phyloP scores from a whole-genome alignment of 2,329 filamentous ascomycete species.

The Knoxdaviesia proteae region DNA sequence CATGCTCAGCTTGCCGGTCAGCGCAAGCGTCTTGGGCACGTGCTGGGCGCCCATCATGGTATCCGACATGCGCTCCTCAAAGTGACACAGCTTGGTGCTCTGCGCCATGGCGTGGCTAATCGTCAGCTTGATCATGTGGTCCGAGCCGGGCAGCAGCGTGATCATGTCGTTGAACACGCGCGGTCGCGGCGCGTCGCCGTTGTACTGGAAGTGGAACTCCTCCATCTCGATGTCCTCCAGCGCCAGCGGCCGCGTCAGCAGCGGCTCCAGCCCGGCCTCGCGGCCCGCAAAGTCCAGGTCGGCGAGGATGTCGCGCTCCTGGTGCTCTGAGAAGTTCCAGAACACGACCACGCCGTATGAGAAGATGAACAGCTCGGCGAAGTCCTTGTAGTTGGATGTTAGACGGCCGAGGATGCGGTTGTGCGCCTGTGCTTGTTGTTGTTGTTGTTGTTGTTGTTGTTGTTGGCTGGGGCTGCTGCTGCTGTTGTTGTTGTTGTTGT shows the following conservation, averaged over 20 bases:
- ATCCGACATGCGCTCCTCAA: constrained; percentile 86
- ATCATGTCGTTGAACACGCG: constrained; percentile 99
- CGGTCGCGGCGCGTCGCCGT: constrained; percentile 61
- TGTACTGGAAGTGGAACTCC: constrained; percentile 98
- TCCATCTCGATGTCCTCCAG: constrained; percentile 93
- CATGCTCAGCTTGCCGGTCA: constrained; percentile 84
- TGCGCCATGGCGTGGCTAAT: constrained; percentile 96
- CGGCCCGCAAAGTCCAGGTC: constrained; percentile 76
- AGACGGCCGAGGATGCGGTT: constrained; percentile 26
- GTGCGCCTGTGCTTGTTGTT: constrained; percentile 22
- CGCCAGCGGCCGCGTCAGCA: constrained; percentile 60
- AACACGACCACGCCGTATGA: constrained; percentile 95
- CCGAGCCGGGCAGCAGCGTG: constrained; percentile 66
- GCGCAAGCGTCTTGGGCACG: constrained; percentile 69
- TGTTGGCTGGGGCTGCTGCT: constrained; percentile 5
- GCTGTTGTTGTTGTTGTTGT: constrained; percentile 11
- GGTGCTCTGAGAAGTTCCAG: constrained; percentile 93
- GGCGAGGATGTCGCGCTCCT: constrained; percentile 90
- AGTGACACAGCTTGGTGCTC: constrained; percentile 88
- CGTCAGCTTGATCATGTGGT: constrained; percentile 97
- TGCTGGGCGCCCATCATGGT: constrained; percentile 89
- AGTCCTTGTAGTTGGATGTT: constrained; percentile 50
- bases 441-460: constrained; percentile 14
- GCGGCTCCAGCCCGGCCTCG: constrained; percentile 8
- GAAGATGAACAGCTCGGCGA: constrained; percentile 93